These are phyloP conservation scores for Penicillium ucsense DNA, from an alignment of 495 filamentous ascomycete genomes.

Conservation along the genomic window DNA sequence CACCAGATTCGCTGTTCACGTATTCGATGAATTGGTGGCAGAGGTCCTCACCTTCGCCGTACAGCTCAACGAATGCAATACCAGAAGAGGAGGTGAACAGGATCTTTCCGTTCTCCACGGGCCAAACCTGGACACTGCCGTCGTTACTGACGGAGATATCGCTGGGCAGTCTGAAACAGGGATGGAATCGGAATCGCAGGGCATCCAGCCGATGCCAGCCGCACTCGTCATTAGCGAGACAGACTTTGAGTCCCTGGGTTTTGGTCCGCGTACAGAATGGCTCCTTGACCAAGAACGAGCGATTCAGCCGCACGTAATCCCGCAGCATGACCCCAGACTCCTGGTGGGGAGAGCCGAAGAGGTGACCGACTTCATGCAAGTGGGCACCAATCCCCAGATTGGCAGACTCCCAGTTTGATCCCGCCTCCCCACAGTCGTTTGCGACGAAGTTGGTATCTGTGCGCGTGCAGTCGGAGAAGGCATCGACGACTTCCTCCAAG, in stretches of 20 bases:
- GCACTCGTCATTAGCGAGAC: slow-evolving; percentile 69
- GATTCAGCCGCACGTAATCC: slow-evolving; percentile 74
- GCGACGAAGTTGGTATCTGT: slow-evolving; percentile 73
- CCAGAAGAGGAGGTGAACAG: slow-evolving; percentile 74
- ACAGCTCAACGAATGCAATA: slow-evolving; percentile 74
- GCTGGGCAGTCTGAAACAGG: slow-evolving; percentile 76
- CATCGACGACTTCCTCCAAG: slow-evolving; percentile 76
- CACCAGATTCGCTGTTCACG: slow-evolving; percentile 47
- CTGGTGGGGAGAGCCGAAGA: slow-evolving; percentile 81
- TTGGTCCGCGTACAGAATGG: slow-evolving; percentile 77
- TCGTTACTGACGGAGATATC: slow-evolving; percentile 59
- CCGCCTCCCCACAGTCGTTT: slow-evolving; percentile 75
- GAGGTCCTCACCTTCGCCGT: slow-evolving; percentile 59
- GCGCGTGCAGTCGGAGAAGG: slow-evolving; percentile 78
- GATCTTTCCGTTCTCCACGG: slow-evolving; percentile 70
- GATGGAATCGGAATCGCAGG: slow-evolving; percentile 80
- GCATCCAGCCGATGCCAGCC: slow-evolving; percentile 82
- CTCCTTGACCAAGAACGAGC: slow-evolving; percentile 70
- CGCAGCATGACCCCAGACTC: slow-evolving; percentile 80
- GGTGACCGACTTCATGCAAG: slow-evolving; percentile 77
- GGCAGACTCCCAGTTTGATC: slow-evolving; percentile 84
- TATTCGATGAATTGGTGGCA: slow-evolving; percentile 78
- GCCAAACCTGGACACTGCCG: slow-evolving; percentile 79
- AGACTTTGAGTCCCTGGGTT: slow-evolving; percentile 62
- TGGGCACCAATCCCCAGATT: slow-evolving; percentile 89